Base-by-base conservation (phyloP, 352 stramenopile genomes). In the Globisporangium mamillatum region DNA sequence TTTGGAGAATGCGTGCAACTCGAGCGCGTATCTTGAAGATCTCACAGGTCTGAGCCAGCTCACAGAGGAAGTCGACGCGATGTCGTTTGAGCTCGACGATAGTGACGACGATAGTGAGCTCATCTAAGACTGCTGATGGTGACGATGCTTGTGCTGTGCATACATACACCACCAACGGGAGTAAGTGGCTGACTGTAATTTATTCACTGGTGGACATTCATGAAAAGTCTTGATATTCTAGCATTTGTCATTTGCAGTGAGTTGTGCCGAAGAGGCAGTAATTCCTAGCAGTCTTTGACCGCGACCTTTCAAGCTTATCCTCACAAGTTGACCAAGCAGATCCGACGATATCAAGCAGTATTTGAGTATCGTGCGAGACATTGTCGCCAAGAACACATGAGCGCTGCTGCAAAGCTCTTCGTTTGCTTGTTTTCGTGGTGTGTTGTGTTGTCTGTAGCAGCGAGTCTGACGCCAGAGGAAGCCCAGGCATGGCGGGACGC, bases 41-140 rank as follows among this genome's bases (percentile, higher is more conserved):
- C 81, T 95, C 52, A 95, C 88, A 44, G 88, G 88, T 0, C 68
- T 95, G 18, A 74, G 86, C 44, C 71, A 83, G 32, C 72, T 94
- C 0, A 88, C 81, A 4, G 60, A 86, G 46, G 72, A 86, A 16
- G 84, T 82, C 0, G 85, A 95, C 27, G 68, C 75, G 14, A 70
- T 91, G 9, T 71, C 86, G 52, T 77, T 93, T 22, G 88, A 94
- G 52, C 67, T 91, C 3, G 82, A 91, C 22, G 84, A 90, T 56
- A 90, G 78, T 41, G 81, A 90, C 38, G 83, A 91, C 63, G 84
- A 91, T 60, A 73, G 76, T 6, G 82, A 89, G 16, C 71, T 88
- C 72, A 60, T 84, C 9, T 88, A 81, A 69, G n/a, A 27, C 6
- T 10, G 44, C 0, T 52, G 44, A 3, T 20, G 41, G n/a, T 52